These are phyloP conservation scores for Pseudogymnoascus sp. DNA, from an alignment of 2,329 filamentous ascomycete species.

Conservation along the genomic window DNA sequence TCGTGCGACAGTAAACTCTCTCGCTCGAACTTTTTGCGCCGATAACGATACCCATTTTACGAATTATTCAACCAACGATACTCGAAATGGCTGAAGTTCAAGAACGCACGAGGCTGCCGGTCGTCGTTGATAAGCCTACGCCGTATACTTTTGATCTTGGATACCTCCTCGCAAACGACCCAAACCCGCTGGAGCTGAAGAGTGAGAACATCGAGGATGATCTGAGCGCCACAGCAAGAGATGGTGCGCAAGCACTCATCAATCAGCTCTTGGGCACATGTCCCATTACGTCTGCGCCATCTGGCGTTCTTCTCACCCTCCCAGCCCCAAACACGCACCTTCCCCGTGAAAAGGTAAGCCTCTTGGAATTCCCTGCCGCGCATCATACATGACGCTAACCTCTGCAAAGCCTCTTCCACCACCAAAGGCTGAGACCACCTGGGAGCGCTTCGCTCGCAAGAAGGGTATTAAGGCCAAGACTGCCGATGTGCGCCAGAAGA, in stretches of 20 bases:
- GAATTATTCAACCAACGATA: conserved; percentile 2
- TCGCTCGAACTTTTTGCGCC: conserved; percentile 3
- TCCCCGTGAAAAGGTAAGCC: conserved; percentile 69
- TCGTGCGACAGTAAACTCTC: not conserved
- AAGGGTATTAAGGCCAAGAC: conserved; percentile 92
- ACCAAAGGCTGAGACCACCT: conserved; percentile 78
- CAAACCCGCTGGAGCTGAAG: conserved; percentile 66
- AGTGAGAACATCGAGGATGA: conserved; percentile 52
- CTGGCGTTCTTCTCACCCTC: conserved; percentile 71
- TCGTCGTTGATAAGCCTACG: conserved; percentile 71
- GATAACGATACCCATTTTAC: conserved; percentile 3
- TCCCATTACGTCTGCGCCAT: conserved; percentile 60
- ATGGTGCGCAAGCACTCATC: conserved; percentile 84
- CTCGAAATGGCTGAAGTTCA: conserved; percentile 6
- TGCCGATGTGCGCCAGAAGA: conserved; percentile 67
- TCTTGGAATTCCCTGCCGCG: not conserved
- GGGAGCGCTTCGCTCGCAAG: conserved; percentile 93
- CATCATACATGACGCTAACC: not conserved
- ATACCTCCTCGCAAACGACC: conserved; percentile 76
- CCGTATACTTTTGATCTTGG: conserved; percentile 91
- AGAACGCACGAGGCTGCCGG: conserved; percentile 38
- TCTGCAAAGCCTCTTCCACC: conserved; percentile 58
- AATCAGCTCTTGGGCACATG: conserved; percentile 92
- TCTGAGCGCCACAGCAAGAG: conserved; percentile 69
- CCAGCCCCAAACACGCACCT: conserved; percentile 63